A percentile compares a stretch with the other conserved stretches of the same genome.
phyloP scores from a whole-genome alignment of 164 flowering plant species.

The Umbellularia californica region DNA sequence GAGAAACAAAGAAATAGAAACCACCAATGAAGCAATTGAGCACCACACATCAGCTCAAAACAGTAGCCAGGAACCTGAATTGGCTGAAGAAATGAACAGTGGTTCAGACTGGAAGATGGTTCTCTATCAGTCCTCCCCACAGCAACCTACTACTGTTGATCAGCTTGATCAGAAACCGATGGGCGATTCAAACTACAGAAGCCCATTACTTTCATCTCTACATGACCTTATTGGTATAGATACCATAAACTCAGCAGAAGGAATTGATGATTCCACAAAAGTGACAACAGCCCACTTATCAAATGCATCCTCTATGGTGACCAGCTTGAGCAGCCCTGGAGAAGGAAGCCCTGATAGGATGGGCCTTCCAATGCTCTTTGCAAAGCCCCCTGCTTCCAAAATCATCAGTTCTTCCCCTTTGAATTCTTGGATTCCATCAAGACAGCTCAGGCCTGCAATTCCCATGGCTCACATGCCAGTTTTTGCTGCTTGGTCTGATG shows the following conservation, averaged over 20 bases:
- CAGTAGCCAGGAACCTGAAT: slow-evolving; percentile 15
- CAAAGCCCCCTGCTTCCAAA: slow-evolving; percentile 36
- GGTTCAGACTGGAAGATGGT: slow-evolving; percentile 47
- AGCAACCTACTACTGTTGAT: slow-evolving; percentile 19
- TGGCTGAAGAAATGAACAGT: slow-evolving; percentile 21
- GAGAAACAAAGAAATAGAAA: slow-evolving; percentile 31
- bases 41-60: slow-evolving; percentile 15
- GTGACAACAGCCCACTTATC: slow-evolving; percentile 33
- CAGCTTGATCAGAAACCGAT: slow-evolving; percentile 31
- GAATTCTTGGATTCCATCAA: slow-evolving; percentile 51
- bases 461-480: slow-evolving; percentile 65
- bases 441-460: slow-evolving; percentile 42
- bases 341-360: slow-evolving; percentile 65
- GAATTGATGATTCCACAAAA: slow-evolving; percentile 29
- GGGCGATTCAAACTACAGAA: slow-evolving; percentile 16
- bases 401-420: slow-evolving; percentile 21
- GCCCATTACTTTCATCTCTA: slow-evolving; percentile 30
- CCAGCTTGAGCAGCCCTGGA: slow-evolving; percentile 66
- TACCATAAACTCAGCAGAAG: slow-evolving; percentile 15
- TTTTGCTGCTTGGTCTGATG: slow-evolving; percentile 78
- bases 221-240: slow-evolving; percentile 50
- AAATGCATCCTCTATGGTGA: slow-evolving; percentile 56
- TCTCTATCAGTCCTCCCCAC: slow-evolving; percentile 23
- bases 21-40: slow-evolving; percentile 6
- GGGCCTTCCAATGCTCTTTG: slow-evolving; percentile 30